Conservation (phyloP, 257 asterid genomes). For the Solanum lignicaule region DNA sequence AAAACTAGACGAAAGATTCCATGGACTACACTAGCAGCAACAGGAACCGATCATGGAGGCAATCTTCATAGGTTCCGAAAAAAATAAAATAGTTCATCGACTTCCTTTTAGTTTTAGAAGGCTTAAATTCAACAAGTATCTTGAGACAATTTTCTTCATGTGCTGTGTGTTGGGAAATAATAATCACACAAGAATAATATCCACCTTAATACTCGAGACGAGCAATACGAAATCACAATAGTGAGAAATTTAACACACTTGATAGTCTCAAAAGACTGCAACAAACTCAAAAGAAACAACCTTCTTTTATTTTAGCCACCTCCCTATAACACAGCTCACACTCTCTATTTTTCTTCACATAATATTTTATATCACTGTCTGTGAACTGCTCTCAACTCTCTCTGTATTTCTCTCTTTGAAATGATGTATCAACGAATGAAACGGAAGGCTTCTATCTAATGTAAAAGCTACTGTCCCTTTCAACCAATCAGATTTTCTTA, state of each 20-base stretch:
- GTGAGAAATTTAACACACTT: neutral
- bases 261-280: neutral
- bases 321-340: neutral
- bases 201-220: neutral
- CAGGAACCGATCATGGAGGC: neutral
- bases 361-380: neutral
- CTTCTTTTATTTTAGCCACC: neutral
- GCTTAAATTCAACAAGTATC: neutral
- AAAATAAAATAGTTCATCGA: neutral
- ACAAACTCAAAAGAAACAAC: neutral
- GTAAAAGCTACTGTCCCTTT: neutral
- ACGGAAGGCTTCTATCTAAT: neutral
- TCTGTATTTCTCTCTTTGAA: neutral
- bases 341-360: neutral
- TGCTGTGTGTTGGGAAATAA: neutral
- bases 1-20: neutral
- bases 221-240: neutral
- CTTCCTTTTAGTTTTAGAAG: neutral
- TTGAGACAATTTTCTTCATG: neutral
- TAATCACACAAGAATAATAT: neutral
- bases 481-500: neutral
- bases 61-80: neutral
- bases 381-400: neutral
- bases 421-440: neutral
- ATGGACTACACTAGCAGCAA: neutral